phyloP scores from a whole-genome alignment of 305 asterid species.

The Fraxinus xanthoxyloides region DNA sequence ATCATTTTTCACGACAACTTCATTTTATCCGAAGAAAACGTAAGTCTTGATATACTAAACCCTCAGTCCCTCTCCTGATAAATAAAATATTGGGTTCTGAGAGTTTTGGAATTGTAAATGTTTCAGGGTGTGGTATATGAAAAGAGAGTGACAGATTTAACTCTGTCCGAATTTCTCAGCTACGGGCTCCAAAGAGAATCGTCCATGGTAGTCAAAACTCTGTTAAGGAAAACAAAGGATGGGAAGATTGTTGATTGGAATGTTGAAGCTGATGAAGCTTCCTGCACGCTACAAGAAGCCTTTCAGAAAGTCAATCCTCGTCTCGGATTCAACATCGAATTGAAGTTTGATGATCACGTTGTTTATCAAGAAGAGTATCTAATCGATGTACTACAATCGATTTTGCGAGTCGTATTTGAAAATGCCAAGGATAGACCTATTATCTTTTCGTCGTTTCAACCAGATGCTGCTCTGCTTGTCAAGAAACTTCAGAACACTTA shows the following conservation, averaged over 20 bases:
- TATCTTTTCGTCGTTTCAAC: constrained; percentile 77
- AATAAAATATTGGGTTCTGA: background rate
- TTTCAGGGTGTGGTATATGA: constrained; percentile 63
- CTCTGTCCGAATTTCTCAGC: constrained; percentile 61
- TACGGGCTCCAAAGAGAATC: constrained; percentile 73
- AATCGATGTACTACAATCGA: constrained; percentile 37
- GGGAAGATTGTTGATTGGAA: constrained; percentile 71
- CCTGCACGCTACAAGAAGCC: constrained; percentile 81
- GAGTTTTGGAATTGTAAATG: background rate
- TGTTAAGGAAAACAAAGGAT: constrained; percentile 73
- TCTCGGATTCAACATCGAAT: constrained; percentile 81
- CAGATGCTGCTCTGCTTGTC: constrained; percentile 71
- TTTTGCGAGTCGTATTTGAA: constrained; percentile 50
- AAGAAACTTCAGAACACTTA: constrained; percentile 60
- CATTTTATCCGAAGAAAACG: constrained; percentile 67
- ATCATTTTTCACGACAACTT: constrained; percentile 90
- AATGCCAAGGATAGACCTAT: constrained; percentile 69
- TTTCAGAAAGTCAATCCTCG: constrained; percentile 66
- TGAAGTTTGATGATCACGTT: constrained; percentile 73
- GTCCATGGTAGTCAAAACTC: constrained; percentile 48
- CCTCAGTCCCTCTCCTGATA: too few species aligned
- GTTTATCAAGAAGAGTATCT: constrained; percentile 61
- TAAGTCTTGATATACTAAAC: constrained; percentile 41
- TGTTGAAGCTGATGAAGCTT: constrained; percentile 65
- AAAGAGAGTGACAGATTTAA: constrained; percentile 74